Conservation (phyloP, 202 grass and related monocot species). For the Sporobolus alterniflorus region DNA sequence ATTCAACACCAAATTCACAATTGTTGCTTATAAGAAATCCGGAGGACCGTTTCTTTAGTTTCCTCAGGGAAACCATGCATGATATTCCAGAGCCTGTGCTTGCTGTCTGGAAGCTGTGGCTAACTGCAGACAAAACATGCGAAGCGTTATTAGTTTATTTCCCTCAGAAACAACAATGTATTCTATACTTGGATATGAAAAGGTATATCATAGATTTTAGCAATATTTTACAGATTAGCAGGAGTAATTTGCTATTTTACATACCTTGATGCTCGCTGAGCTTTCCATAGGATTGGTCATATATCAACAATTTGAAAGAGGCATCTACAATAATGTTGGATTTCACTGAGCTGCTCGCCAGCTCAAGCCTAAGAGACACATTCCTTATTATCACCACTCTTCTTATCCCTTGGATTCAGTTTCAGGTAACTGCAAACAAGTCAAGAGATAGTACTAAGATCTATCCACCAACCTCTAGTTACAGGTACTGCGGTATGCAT, state of each 20-base stretch:
- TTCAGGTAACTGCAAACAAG: conserved; percentile 36
- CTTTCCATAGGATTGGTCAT: conserved; percentile 43
- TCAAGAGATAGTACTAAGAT: not conserved
- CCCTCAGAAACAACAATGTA: not conserved
- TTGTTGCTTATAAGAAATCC: conserved; percentile 38
- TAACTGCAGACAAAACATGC: conserved; percentile 18
- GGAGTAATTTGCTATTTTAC: not conserved
- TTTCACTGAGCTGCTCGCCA: not conserved
- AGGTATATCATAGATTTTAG: not conserved
- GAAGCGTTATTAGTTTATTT: not conserved
- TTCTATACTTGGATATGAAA: not conserved
- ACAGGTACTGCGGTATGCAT: not conserved
- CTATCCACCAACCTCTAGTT: not conserved
- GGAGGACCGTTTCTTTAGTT: conserved; percentile 21
- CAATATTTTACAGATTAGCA: not conserved
- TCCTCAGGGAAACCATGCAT: conserved; percentile 37
- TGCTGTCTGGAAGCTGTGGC: conserved; percentile 34
- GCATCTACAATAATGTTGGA: conserved; percentile 14
- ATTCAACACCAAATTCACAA: conserved; percentile 41
- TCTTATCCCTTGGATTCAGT: conserved; percentile 47
- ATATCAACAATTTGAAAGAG: conserved; percentile 47
- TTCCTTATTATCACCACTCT: conserved; percentile 15
- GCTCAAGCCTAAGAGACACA: conserved; percentile 39
- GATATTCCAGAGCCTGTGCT: conserved; percentile 19
- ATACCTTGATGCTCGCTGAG: conserved; percentile 39